phyloP scores from a whole-genome alignment of 2,329 filamentous ascomycete species.

The Fusarium sulawesiense region DNA sequence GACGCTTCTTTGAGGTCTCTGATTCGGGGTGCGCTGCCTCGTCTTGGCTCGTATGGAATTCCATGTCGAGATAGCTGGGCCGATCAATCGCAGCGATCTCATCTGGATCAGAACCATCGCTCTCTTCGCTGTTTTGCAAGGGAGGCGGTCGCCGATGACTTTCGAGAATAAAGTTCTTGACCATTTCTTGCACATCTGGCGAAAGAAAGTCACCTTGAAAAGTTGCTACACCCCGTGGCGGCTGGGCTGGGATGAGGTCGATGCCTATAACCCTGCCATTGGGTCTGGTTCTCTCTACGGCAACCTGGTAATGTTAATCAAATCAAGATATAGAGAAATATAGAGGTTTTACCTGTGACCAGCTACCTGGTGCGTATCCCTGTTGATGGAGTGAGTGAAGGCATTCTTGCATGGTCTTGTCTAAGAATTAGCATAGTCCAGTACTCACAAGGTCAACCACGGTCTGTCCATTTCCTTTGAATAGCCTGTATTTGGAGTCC shows the following conservation, averaged over 20 bases:
- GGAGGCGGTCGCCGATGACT: slow-evolving; percentile 53
- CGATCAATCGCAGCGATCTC: slow-evolving; percentile 50
- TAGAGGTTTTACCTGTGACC: slow-evolving; percentile 68
- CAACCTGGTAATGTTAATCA: slow-evolving; percentile 68
- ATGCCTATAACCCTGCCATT: slow-evolving; percentile 87
- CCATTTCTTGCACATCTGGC: slow-evolving; percentile 76
- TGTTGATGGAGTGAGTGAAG: slow-evolving; percentile 48
- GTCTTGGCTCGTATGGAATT: slow-evolving; percentile 55
- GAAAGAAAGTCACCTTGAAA: slow-evolving; percentile 95
- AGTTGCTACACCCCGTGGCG: slow-evolving; percentile 89
- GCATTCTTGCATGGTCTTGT: not conserved
- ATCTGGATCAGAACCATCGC: slow-evolving; percentile 35
- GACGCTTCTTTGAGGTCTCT: slow-evolving; percentile 53
- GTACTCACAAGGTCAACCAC: slow-evolving; percentile 83
- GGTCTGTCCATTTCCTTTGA: slow-evolving; percentile 78
- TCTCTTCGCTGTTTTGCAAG: slow-evolving; percentile 3
- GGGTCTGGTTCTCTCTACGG: slow-evolving; percentile 80
- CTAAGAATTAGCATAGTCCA: slow-evolving; percentile 38
- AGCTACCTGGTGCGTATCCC: slow-evolving; percentile 82
- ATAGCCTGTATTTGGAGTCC: slow-evolving; percentile 82
- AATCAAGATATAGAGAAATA: not conserved
- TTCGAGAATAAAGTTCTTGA: slow-evolving; percentile 79
- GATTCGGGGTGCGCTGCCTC: not conserved
- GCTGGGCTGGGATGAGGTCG: slow-evolving; percentile 91
- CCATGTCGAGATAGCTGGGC: slow-evolving; percentile 74